Conservation (phyloP, 352 stramenopile species). For the Pythium chondricola region DNA sequence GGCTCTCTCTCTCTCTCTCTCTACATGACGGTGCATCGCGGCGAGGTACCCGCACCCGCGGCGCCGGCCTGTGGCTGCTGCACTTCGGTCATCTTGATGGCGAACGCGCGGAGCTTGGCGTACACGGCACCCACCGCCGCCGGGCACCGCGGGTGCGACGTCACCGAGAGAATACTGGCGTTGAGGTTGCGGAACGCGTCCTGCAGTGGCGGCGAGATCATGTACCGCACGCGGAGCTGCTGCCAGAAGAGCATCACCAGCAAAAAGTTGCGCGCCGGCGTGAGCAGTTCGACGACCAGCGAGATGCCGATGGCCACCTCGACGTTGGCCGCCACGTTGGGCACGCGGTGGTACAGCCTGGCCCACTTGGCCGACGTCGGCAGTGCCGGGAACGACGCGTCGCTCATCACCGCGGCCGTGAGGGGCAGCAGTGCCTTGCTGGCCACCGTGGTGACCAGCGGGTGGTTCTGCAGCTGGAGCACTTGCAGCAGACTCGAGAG, state of each 20-base stretch:
- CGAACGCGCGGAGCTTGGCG: conserved; percentile 62
- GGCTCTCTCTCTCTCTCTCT: conserved; percentile 1
- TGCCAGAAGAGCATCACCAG: conserved; percentile 87
- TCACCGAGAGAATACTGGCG: conserved; percentile 42
- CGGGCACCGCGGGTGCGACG: conserved; percentile 67
- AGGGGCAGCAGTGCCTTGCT: conserved; percentile 51
- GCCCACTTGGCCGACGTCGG: conserved; percentile 66
- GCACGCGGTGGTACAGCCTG: conserved; percentile 74
- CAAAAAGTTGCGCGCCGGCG: conserved; percentile 80
- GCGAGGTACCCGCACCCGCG: conserved; percentile 19
- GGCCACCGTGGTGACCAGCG: conserved; percentile 37
- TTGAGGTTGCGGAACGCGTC: conserved; percentile 76
- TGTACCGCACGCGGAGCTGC: conserved; percentile 87
- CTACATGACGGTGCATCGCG: conserved; percentile 75
- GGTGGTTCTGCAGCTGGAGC: conserved; percentile 32
- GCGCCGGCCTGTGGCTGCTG: conserved; percentile 28
- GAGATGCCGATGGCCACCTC: conserved; percentile 80
- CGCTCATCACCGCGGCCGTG: conserved; percentile 50
- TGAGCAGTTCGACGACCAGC: conserved; percentile 79
- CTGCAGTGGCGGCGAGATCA: conserved; percentile 85
- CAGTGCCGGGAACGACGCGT: conserved; percentile 49
- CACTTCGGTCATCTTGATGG: conserved; percentile 61
- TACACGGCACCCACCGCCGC: conserved; percentile 46
- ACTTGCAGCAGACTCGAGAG: conserved; percentile 49
- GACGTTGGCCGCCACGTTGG: conserved; percentile 67